These are phyloP conservation scores for Vinca major DNA, from an alignment of 305 asterid genomes.

Conservation along the genomic window DNA sequence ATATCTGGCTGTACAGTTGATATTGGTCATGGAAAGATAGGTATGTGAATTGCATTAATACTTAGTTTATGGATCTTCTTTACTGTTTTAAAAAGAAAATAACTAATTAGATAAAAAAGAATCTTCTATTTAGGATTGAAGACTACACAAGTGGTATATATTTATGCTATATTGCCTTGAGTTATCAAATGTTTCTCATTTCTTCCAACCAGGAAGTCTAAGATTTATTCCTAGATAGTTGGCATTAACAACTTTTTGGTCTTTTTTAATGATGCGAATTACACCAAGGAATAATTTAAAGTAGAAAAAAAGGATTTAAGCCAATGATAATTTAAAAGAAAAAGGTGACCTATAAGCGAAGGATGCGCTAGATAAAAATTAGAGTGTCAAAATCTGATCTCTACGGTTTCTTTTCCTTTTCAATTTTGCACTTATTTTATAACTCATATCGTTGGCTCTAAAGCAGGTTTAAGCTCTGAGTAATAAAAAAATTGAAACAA, in stretches of 20 bases:
- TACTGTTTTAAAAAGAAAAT: background rate
- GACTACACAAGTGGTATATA: background rate
- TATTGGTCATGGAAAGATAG: slow-evolving; percentile 88
- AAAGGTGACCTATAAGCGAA: background rate
- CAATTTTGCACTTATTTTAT: background rate
- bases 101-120: background rate
- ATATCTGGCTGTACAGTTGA: slow-evolving; percentile 95
- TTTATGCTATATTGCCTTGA: background rate
- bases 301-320: background rate
- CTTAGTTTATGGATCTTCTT: background rate
- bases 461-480: background rate
- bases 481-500: background rate
- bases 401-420: background rate
- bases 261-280: background rate
- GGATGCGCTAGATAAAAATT: background rate
- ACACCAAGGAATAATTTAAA: background rate
- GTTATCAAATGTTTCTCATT: too few relatives aligned
- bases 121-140: background rate
- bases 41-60: slow-evolving; percentile 27
- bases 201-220: too few relatives aligned
- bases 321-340: background rate
- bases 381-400: background rate
- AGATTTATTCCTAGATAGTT: background rate
- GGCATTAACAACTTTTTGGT: background rate
- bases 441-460: background rate